Evolutionary conservation across 1,139 yeast genomes (phyloP), one percentile per base, ranked within the genome.

Genomic region (Yamadazyma sp.): DNA sequence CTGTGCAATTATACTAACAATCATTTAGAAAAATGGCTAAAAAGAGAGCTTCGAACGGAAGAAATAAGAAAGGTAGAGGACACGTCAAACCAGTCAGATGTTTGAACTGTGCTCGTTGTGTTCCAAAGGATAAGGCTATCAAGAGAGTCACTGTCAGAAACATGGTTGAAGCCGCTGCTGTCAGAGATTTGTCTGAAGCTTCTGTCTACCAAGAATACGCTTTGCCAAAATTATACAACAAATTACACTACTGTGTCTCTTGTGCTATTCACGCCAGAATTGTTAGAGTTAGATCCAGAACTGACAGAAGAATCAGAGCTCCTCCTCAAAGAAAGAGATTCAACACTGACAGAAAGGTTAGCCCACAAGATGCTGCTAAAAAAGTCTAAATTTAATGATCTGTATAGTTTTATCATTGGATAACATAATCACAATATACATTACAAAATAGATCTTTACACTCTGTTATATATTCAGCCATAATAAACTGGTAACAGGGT

Each of bases 21-120:
- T 28, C 29, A 3, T 24, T 26, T 33, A 47, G 44, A 76, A 80
- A 77, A 64, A 92, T 92, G 98, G 97, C 98, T 78, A 92, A 92
- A 89, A 92, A 92, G 97, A 92, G 99, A 89, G 89, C 97, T 78
- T 88, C 97, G 94, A 89, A 89, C 97, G 99, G 99, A 84, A 92
- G 98, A 85, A 92, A 94, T 95, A 92, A 92, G 95, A 89, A 89
- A 83, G 98, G 98, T 74, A 92, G 99, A 87, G 99, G 99, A 73
- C 98, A 92, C 96, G 96, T 87, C 76, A 86, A 86, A 79, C 95
- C 96, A 72, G 97, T 92, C 70, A 90, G 99, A 86, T 92, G 99
- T 83, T 86, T 90, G 71, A 92, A 92, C 97, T 92, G 99, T 80
- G 87, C 97, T 66, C 89, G 95, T 78, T 87, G 95, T 81, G 96